phyloP scores from a whole-genome alignment of 768 basidiomycete genomes.

The Boletus subparvulus region DNA sequence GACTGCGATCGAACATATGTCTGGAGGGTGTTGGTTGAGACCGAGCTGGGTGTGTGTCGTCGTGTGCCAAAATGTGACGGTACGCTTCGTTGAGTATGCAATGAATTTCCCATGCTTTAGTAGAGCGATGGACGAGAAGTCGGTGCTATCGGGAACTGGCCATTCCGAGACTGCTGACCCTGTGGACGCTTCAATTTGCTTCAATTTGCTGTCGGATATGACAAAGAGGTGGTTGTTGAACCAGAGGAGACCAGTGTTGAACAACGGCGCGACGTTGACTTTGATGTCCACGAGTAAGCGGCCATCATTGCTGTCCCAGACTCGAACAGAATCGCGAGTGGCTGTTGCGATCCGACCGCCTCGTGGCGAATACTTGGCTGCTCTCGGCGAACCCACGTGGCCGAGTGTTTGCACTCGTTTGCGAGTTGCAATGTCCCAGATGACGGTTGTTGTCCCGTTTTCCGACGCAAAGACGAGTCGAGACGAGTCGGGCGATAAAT shows the following conservation, averaged over 20 bases:
- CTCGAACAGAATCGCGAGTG: not conserved
- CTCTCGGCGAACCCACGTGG: not conserved
- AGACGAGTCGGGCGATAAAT: conserved; percentile 3
- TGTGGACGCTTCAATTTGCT: not conserved
- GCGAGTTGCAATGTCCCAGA: not conserved
- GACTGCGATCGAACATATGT: not conserved
- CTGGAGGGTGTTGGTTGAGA: not conserved
- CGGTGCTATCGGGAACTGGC: not conserved
- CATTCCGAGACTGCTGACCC: not conserved
- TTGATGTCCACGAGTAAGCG: not conserved
- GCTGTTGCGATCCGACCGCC: conserved; percentile 2
- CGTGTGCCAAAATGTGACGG: not conserved
- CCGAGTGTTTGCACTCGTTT: not conserved
- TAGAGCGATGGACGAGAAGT: not conserved
- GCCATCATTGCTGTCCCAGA: not conserved
- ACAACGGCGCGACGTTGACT: not conserved
- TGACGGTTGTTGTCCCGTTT: not conserved
- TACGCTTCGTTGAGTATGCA: not conserved
- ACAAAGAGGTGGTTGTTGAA: not conserved
- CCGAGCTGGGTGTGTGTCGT: not conserved
- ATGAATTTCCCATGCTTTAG: not conserved
- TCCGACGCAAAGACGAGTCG: not conserved
- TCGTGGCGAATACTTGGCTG: not conserved
- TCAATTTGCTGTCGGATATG: not conserved
- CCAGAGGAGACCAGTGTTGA: conserved; percentile 3